Percentiles rank a stretch among this genome's conserved stretches.
phyloP scores from a whole-genome alignment of 2,329 filamentous ascomycete genomes.

The Diaporthe sp. region DNA sequence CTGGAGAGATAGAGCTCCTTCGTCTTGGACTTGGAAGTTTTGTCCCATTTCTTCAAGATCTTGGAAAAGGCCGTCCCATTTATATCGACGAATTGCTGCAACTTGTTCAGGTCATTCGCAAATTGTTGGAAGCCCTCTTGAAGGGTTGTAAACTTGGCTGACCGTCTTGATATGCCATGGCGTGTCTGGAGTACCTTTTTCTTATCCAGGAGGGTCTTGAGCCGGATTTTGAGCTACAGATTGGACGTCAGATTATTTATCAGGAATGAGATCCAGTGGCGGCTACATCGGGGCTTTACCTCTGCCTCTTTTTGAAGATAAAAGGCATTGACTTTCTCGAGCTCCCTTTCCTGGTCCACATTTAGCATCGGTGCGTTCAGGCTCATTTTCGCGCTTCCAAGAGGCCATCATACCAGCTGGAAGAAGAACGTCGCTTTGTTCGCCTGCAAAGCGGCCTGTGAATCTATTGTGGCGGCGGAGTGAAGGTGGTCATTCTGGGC shows the following conservation, averaged over 20 bases:
- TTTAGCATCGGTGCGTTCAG: constrained; percentile 54
- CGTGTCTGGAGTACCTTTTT: constrained; percentile 91
- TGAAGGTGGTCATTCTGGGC: constrained; percentile 77
- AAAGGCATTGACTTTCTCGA: constrained; percentile 98
- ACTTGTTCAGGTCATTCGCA: constrained; percentile 94
- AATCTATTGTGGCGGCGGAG: constrained; percentile 69
- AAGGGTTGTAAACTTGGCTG: constrained; percentile 92
- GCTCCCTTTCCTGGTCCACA: constrained; percentile 85
- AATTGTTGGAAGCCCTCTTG: constrained; percentile 99
- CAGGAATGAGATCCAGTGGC: not conserved
- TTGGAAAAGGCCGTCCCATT: constrained; percentile 99
- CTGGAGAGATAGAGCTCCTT: constrained; percentile 97
- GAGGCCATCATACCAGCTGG: constrained; percentile 77
- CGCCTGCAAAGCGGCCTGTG: constrained; percentile 91
- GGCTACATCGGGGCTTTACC: constrained; percentile 64
- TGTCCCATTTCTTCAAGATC: constrained; percentile 99
- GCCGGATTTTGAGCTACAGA: constrained; percentile 87
- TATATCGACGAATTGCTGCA: constrained; percentile 98
- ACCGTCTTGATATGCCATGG: constrained; percentile 84
- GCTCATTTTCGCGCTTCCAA: not conserved
- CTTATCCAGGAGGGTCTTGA: constrained; percentile 94
- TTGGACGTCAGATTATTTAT: not conserved
- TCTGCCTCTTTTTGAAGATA: constrained; percentile 98
- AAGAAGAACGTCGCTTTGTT: constrained; percentile 99
- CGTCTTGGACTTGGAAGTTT: constrained; percentile 98